Evolutionary conservation across 495 filamentous ascomycete genomes (phyloP).

Genomic region (Thozetella sp.): DNA sequence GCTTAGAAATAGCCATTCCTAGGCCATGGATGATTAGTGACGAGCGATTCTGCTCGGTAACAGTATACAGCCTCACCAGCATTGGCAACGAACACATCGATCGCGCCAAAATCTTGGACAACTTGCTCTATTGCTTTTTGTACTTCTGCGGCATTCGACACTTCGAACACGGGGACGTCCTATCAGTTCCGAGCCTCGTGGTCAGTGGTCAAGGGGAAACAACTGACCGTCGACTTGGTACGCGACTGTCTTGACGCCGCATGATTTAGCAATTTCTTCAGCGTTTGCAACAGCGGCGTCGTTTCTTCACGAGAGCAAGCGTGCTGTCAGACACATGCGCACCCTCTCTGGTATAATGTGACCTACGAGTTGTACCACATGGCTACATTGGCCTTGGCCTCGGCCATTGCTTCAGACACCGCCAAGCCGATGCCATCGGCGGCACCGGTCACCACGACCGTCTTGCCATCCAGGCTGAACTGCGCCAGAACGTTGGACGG

Average conservation of each 20-base stretch:
- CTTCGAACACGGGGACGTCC: neutral
- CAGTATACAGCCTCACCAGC: neutral
- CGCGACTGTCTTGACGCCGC: slow-evolving; percentile 56
- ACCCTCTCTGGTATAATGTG: slow-evolving; percentile 14
- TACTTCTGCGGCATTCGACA: slow-evolving; percentile 29
- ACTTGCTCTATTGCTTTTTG: slow-evolving; percentile 49
- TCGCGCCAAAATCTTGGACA: slow-evolving; percentile 51
- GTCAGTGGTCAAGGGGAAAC: too few species aligned
- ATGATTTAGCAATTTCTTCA: slow-evolving; percentile 45
- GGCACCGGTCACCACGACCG: slow-evolving; percentile 41
- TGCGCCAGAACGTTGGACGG: slow-evolving; percentile 16
- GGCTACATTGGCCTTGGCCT: slow-evolving; percentile 34
- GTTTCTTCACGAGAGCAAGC: slow-evolving; percentile 37
- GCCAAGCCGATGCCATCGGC: slow-evolving; percentile 38
- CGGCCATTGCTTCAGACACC: slow-evolving; percentile 27
- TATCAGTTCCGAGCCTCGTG: too few species aligned
- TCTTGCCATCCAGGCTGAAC: slow-evolving; percentile 37
- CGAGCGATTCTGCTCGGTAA: slow-evolving; percentile 26
- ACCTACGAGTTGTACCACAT: slow-evolving; percentile 43
- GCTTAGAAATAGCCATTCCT: neutral
- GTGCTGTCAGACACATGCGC: slow-evolving; percentile 30
- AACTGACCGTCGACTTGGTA: slow-evolving; percentile 59
- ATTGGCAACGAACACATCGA: slow-evolving; percentile 38
- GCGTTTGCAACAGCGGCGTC: slow-evolving; percentile 49
- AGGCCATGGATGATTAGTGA: neutral